A percentile compares a stretch with the other conserved stretches of the same genome.
phyloP scores from a whole-genome alignment of 805 yeast genomes.

The Starmerella scarabaei region DNA sequence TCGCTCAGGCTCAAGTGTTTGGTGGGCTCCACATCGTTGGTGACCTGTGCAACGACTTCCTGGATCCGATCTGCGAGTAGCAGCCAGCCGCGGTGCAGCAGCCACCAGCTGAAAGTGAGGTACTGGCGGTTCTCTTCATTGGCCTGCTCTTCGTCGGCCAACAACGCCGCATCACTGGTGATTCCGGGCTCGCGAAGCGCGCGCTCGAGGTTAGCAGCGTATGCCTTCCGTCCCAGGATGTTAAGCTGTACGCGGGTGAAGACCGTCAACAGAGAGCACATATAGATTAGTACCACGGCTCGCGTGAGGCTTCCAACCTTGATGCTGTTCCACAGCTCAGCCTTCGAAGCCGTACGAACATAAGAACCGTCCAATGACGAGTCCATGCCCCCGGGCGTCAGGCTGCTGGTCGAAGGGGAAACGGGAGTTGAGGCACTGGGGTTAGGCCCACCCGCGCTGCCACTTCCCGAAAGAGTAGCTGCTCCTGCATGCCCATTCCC shows the following conservation, averaged over 20 bases:
- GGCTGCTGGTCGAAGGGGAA: neutral
- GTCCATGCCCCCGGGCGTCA: neutral
- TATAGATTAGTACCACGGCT: conserved; percentile 55
- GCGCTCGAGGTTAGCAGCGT: conserved; percentile 62
- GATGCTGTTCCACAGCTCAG: conserved; percentile 72
- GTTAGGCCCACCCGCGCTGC: neutral
- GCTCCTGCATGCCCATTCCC: no score
- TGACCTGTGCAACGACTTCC: conserved; percentile 44
- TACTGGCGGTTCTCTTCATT: conserved; percentile 55
- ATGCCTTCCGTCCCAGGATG: conserved; percentile 74
- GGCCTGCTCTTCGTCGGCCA: conserved; percentile 23
- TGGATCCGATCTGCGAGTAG: conserved; percentile 42
- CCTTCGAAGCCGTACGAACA: conserved; percentile 36
- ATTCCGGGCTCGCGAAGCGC: conserved; percentile 35
- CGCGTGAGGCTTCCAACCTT: conserved; percentile 64
- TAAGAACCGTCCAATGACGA: conserved; percentile 16
- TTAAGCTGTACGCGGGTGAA: conserved; percentile 78
- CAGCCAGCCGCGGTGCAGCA: conserved; percentile 74
- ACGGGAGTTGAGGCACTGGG: neutral
- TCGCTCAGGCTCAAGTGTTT: conserved; percentile 54
- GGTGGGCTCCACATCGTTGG: conserved; percentile 55
- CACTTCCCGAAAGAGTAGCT: neutral
- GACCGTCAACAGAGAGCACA: conserved; percentile 55
- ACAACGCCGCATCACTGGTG: conserved; percentile 15
- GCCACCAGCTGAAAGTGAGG: conserved; percentile 86